Percentiles rank a stretch among this genome's conserved stretches.
Conservation (phyloP, 2,329 filamentous ascomycete genomes). For the Alternaria burnsii region DNA sequence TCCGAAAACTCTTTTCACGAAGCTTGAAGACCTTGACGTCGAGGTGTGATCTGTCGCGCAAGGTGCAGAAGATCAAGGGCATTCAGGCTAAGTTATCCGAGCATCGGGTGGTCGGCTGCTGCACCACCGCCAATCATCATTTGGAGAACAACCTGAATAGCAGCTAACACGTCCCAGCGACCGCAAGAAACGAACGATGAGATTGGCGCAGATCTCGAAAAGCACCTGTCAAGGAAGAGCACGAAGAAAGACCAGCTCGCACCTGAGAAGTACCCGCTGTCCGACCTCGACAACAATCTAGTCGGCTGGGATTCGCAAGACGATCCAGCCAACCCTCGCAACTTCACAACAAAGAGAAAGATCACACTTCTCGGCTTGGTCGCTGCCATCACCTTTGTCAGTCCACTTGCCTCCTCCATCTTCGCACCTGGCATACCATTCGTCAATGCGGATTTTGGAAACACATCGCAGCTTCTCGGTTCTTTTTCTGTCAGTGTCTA, state of each 20-base stretch:
- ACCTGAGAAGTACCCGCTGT: constrained; percentile 41
- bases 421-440: constrained; percentile 46
- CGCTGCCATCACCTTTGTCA: constrained; percentile 45
- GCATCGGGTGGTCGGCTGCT: neutral
- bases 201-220: constrained; percentile 38
- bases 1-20: neutral
- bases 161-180: constrained; percentile 14
- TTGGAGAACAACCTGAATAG: neutral
- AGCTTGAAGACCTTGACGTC: neutral
- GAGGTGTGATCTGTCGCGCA: neutral
- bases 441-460: constrained; percentile 43
- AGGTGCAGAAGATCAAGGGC: neutral
- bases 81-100: constrained; percentile 3
- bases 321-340: constrained; percentile 46
- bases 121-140: neutral
- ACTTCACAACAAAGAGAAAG: constrained; percentile 40
- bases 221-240: constrained; percentile 43
- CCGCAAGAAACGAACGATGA: constrained; percentile 23
- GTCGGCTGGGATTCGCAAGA: constrained; percentile 50
- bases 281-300: constrained; percentile 44
- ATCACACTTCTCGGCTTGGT: constrained; percentile 40
- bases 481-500: constrained; percentile 48
- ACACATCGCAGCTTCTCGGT: constrained; percentile 41
- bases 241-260: constrained; percentile 37
- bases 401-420: constrained; percentile 48